Conservation (phyloP, 176 grass and related monocot genomes). For the Puya raimondii region DNA sequence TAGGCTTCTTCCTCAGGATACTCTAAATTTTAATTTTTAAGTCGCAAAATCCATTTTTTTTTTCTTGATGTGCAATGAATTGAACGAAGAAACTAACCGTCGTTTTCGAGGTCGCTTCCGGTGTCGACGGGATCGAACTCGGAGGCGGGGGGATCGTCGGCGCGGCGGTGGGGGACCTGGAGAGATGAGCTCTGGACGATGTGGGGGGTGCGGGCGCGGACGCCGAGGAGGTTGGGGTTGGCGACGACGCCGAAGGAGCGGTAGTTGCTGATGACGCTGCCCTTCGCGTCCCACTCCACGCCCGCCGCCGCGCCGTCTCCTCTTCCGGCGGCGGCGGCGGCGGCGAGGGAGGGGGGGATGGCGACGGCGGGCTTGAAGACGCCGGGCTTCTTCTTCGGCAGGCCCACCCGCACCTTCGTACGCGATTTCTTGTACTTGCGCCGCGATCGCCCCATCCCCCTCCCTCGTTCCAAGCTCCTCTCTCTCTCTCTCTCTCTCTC, state of each 20-base stretch:
- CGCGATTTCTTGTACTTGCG: slow-evolving; percentile 82
- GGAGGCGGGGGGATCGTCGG: slow-evolving; percentile 17
- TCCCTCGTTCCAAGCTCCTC: not conserved
- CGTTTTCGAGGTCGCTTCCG: slow-evolving; percentile 63
- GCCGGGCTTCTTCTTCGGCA: slow-evolving; percentile 60
- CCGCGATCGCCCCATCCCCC: slow-evolving; percentile 60
- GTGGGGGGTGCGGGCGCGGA: slow-evolving; percentile 43
- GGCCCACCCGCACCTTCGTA: slow-evolving; percentile 61
- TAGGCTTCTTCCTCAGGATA: too few species aligned
- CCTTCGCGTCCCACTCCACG: slow-evolving; percentile 57
- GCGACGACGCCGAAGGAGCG: slow-evolving; percentile 67
- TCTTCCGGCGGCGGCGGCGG: slow-evolving; percentile 43
- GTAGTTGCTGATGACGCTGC: slow-evolving; percentile 86
- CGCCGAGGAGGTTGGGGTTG: slow-evolving; percentile 75
- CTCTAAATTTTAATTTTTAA: too few species aligned
- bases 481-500: not conserved
- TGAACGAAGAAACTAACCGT: slow-evolving; percentile 39
- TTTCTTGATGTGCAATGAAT: not conserved
- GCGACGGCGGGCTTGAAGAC: slow-evolving; percentile 69
- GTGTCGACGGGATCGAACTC: slow-evolving; percentile 68
- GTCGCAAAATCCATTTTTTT: too few species aligned
- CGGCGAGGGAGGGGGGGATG: slow-evolving; percentile 47
- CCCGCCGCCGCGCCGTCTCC: slow-evolving; percentile 1
- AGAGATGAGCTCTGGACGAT: slow-evolving; percentile 45
- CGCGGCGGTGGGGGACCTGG: slow-evolving; percentile 39